A percentile compares a stretch with the other conserved stretches of the same genome.
These are phyloP conservation scores for Theileria parva DNA, from an alignment of 169 alveolate genomes.

Conservation along the genomic window DNA sequence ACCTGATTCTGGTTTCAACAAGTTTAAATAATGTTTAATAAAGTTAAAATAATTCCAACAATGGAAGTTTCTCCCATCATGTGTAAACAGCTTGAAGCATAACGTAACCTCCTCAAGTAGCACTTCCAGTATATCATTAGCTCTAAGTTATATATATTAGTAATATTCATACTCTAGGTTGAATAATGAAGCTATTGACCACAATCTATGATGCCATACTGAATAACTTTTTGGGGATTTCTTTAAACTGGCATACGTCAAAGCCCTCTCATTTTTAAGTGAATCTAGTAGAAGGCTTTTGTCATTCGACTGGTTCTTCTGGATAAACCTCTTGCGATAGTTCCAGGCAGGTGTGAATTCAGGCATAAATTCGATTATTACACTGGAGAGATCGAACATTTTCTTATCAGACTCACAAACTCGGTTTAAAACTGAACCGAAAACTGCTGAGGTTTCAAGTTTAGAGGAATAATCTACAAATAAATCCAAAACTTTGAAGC, in stretches of 20 bases:
- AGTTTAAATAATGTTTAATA: conserved; percentile 40
- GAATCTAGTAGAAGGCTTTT: conserved; percentile 8
- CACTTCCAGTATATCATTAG: conserved; percentile 11
- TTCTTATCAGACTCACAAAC: conserved; percentile 24
- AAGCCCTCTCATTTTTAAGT: conserved; percentile 15
- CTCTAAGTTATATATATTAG: not conserved
- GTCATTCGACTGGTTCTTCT: not conserved
- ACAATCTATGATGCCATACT: conserved; percentile 64
- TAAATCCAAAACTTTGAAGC: conserved; percentile 45
- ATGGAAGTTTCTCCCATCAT: conserved; percentile 67
- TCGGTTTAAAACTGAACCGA: conserved; percentile 1
- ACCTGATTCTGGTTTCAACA: not conserved
- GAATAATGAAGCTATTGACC: conserved; percentile 40
- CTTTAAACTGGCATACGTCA: conserved; percentile 31
- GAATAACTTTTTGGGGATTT: conserved; percentile 56
- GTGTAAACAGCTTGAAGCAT: conserved; percentile 26
- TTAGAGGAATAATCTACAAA: conserved; percentile 37
- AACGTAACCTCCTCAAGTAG: conserved; percentile 41
- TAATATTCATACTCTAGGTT: conserved; percentile 1
- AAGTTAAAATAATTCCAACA: conserved; percentile 64
- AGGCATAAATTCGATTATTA: conserved; percentile 62
- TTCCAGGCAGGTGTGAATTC: conserved; percentile 66
- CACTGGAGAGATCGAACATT: conserved; percentile 56
- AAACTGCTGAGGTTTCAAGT: not conserved
- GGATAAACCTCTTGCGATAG: conserved; percentile 54